Evolutionary conservation across 2,329 filamentous ascomycete species (phyloP).

Genomic region (Talaromyces sp.): DNA sequence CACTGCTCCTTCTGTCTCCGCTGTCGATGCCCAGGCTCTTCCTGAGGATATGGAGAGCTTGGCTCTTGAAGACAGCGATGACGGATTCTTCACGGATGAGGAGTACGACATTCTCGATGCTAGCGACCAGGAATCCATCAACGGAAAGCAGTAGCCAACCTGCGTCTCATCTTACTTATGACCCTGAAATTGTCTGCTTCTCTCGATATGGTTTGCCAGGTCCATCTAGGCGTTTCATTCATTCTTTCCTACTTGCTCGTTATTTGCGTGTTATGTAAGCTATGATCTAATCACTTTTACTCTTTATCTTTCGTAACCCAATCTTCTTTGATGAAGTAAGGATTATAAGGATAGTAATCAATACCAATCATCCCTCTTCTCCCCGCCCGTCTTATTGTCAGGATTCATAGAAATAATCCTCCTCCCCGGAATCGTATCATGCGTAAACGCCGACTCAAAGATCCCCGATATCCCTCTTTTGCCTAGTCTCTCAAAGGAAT

Average conservation of each 20-base stretch:
- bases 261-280: conserved; percentile 12
- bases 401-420: conserved; percentile 61
- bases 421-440: conserved; percentile 57
- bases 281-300: conserved; percentile 9
- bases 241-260: background rate
- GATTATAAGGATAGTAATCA: conserved; percentile 31
- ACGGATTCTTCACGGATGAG: conserved; percentile 90
- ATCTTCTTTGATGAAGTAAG: background rate
- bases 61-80: conserved; percentile 41
- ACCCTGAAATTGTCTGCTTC: background rate
- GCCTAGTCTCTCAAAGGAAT: conserved; percentile 56
- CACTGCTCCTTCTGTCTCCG: conserved; percentile 39
- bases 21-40: conserved; percentile 53
- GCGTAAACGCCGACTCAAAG: conserved; percentile 58
- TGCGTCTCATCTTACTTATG: background rate
- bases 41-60: conserved; percentile 44
- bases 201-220: background rate
- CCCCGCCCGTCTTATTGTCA: conserved; percentile 52
- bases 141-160: conserved; percentile 26
- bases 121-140: conserved; percentile 79
- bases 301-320: background rate
- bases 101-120: conserved; percentile 97
- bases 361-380: conserved; percentile 60
- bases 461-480: conserved; percentile 57
- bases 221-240: conserved; percentile 3